Percentiles rank a stretch among this genome's conserved stretches.
phyloP scores from a whole-genome alignment of 2,329 filamentous ascomycete genomes.

The Penicillium sp. region DNA sequence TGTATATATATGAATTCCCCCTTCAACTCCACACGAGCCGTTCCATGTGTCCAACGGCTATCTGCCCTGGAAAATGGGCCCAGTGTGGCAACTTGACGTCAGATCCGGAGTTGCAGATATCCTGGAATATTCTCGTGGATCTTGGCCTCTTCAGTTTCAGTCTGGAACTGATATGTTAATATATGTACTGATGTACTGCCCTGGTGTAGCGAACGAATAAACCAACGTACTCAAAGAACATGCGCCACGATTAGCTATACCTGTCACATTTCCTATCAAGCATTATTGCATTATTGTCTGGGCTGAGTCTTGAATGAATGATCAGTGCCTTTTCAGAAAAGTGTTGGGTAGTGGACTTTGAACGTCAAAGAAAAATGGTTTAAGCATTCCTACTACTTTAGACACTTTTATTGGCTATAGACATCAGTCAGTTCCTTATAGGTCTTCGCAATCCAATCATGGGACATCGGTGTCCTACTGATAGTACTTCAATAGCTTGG shows the following conservation, averaged over 20 bases:
- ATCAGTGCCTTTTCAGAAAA: neutral
- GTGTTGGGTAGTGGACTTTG: neutral
- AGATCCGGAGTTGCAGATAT: constrained; percentile 1
- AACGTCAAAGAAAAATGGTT: neutral
- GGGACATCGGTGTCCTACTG: neutral
- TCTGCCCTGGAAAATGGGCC: neutral
- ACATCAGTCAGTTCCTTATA: neutral
- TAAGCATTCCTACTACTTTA: neutral
- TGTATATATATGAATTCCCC: neutral
- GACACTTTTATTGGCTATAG: neutral
- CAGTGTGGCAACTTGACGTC: constrained; percentile 26
- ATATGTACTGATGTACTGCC: too few relatives aligned
- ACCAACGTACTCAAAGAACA: neutral
- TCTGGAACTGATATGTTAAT: neutral
- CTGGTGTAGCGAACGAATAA: too few relatives aligned
- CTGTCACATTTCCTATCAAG: neutral
- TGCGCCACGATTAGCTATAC: neutral
- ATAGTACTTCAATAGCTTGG: neutral
- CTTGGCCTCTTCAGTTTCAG: neutral
- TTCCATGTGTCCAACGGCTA: constrained; percentile 5
- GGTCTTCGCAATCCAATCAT: neutral
- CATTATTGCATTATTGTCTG: too few relatives aligned
- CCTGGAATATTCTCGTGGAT: neutral
- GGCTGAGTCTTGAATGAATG: neutral
- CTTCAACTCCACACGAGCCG: constrained; percentile 7